A percentile compares a stretch with the other conserved stretches of the same genome.
Conservation (phyloP, 192 early-diverging fungal genomes). For the Backusella westeae region DNA sequence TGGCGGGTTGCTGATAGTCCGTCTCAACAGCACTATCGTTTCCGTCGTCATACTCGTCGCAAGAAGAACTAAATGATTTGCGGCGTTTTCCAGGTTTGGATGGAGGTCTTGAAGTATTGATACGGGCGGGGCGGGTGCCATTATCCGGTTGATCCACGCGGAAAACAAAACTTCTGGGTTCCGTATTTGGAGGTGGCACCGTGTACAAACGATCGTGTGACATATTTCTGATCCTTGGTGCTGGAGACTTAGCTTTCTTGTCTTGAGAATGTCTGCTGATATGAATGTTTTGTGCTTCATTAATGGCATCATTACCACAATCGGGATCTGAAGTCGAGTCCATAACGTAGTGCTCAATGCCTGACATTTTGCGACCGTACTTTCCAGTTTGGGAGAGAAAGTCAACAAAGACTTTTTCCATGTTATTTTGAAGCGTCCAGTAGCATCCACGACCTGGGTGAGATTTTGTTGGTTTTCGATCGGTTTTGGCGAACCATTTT, state of each 20-base stretch:
- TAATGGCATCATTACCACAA: not conserved
- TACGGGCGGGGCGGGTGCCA: not conserved
- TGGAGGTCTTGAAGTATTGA: not conserved
- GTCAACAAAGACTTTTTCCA: conserved; percentile 30
- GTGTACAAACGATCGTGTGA: not conserved
- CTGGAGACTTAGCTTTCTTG: not conserved
- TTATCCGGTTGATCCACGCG: not conserved
- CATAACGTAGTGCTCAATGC: not conserved
- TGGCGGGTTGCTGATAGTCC: not conserved
- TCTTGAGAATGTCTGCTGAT: not conserved
- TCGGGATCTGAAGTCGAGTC: not conserved
- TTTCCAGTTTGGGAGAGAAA: conserved; percentile 14
- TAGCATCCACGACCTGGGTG: conserved; percentile 69
- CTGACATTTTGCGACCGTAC: not conserved
- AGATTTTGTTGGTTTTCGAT: conserved; percentile 51
- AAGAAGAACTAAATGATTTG: not conserved
- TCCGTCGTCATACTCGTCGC: not conserved
- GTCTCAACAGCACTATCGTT: not conserved
- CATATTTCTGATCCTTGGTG: not conserved
- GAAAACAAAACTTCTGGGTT: not conserved
- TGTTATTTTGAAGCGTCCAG: conserved; percentile 49
- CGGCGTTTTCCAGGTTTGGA: not conserved
- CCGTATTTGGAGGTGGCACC: not conserved
- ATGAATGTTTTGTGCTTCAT: not conserved
- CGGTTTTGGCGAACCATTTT: conserved; percentile 67